Conservation (phyloP, 2,329 filamentous ascomycete species). For the Chrysoporthe cubensis region DNA sequence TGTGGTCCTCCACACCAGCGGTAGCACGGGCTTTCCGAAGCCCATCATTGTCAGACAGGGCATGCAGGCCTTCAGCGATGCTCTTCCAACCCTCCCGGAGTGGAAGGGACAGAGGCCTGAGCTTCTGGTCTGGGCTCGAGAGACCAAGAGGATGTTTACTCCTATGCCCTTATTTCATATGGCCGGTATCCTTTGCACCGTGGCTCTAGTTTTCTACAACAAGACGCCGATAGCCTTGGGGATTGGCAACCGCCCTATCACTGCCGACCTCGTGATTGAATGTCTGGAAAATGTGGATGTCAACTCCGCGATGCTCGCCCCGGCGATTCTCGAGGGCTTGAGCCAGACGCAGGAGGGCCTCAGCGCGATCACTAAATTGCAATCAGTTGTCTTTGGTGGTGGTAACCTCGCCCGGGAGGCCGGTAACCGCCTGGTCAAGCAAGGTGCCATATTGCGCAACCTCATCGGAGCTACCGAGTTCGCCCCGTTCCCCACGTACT, state of each 20-base stretch:
- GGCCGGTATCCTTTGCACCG: conserved; percentile 37
- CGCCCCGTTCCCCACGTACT: conserved; percentile 32
- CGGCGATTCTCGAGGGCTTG: conserved; percentile 49
- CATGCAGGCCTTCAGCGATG: conserved; percentile 42
- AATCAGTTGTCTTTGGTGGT: conserved; percentile 35
- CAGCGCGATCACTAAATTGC: conserved; percentile 39
- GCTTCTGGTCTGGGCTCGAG: conserved; percentile 9
- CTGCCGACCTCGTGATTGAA: conserved; percentile 39
- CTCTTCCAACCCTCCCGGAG: conserved; percentile 33
- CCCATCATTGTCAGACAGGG: conserved; percentile 47
- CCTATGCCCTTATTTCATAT: conserved; percentile 47
- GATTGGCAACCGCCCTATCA: conserved; percentile 41
- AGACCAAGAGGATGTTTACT: conserved; percentile 16
- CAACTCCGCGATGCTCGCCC: conserved; percentile 40
- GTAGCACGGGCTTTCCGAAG: conserved; percentile 51
- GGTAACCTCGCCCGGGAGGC: conserved; percentile 43
- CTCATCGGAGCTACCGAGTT: conserved; percentile 49
- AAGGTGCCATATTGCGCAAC: conserved; percentile 42
- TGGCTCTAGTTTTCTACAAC: conserved; percentile 39
- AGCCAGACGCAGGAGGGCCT: conserved; percentile 39
- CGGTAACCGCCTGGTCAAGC: conserved; percentile 43
- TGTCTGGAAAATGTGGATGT: conserved; percentile 36
- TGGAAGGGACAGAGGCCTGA: conserved; percentile 27
- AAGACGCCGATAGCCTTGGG: conserved; percentile 36
- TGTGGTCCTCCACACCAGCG: conserved; percentile 49